A percentile compares a stretch with the other conserved stretches of the same genome.
Evolutionary conservation across 352 stramenopile genomes (phyloP).

Genomic region (Phytophthora nicotianae): DNA sequence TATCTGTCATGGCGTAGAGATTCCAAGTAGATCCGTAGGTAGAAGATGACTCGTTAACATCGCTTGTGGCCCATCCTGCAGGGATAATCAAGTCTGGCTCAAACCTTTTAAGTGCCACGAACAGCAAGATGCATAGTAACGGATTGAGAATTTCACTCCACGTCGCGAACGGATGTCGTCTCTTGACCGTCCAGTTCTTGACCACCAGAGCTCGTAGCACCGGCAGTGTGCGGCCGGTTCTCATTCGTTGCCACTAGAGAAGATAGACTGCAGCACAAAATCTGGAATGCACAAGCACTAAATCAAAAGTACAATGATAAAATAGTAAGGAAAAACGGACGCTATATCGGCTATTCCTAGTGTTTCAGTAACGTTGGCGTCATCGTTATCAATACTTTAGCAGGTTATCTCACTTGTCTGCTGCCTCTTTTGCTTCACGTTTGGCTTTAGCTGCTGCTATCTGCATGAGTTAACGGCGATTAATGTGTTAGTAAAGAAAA

Average conservation of each 20-base stretch:
- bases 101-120: conserved; percentile 67
- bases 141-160: conserved; percentile 71
- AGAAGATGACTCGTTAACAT: conserved; percentile 39
- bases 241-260: conserved; percentile 3
- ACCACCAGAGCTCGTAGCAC: conserved; percentile 52
- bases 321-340: conserved; percentile 25
- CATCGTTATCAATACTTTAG: background rate
- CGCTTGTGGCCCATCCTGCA: conserved; percentile 47
- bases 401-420: conserved; percentile 9
- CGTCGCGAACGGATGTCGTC: conserved; percentile 63
- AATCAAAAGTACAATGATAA: background rate
- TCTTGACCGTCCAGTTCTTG: conserved; percentile 84
- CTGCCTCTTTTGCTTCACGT: conserved; percentile 54
- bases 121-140: conserved; percentile 75
- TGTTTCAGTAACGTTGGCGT: background rate
- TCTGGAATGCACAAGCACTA: conserved; percentile 2
- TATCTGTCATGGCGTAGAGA: conserved; percentile 40
- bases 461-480: conserved; percentile 29
- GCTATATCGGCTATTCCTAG: conserved; percentile 18
- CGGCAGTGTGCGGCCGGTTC: background rate
- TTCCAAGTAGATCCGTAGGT: conserved; percentile 46
- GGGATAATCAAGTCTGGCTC: conserved; percentile 55
- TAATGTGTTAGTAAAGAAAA: conserved; percentile 3
- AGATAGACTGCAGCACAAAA: background rate
- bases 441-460: conserved; percentile 82